Percentiles rank a stretch among this genome's conserved stretches.
phyloP scores from a whole-genome alignment of 495 filamentous ascomycete species.

The Aspergillus olivimuriae region DNA sequence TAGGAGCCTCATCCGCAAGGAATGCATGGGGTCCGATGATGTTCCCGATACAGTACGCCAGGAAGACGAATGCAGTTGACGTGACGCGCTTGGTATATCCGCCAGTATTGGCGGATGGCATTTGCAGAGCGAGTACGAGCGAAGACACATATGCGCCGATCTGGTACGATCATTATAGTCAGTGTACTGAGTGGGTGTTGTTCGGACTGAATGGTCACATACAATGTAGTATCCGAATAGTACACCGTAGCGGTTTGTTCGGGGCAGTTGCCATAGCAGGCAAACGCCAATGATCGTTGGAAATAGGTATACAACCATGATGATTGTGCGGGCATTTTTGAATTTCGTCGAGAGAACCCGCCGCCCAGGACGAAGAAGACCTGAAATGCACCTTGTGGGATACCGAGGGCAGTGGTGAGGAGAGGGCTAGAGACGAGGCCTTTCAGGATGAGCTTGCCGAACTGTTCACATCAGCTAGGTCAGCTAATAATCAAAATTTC shows the following conservation, averaged over 20 bases:
- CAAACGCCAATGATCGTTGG: slow-evolving; percentile 29
- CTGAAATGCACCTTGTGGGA: slow-evolving; percentile 35
- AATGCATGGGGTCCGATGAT: slow-evolving; percentile 33
- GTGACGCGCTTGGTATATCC: slow-evolving; percentile 40
- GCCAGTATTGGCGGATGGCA: slow-evolving; percentile 35
- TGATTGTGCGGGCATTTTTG: slow-evolving; percentile 25
- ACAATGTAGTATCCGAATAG: slow-evolving; percentile 36
- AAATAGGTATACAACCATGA: slow-evolving; percentile 31
- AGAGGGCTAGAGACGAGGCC: slow-evolving; percentile 25
- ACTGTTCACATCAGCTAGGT: too few relatives aligned
- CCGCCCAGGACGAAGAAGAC: slow-evolving; percentile 30
- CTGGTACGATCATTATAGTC: not conserved
- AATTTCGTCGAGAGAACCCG: slow-evolving; percentile 28
- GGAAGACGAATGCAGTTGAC: slow-evolving; percentile 31
- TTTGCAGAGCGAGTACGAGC: slow-evolving; percentile 32
- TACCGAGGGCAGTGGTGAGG: slow-evolving; percentile 26
- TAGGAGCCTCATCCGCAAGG: slow-evolving; percentile 24
- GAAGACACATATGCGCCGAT: slow-evolving; percentile 32
- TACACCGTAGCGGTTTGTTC: slow-evolving; percentile 25
- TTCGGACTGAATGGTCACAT: not conserved
- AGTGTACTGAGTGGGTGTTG: not conserved
- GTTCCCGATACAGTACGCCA: slow-evolving; percentile 33
- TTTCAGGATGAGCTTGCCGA: slow-evolving; percentile 36
- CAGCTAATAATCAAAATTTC: too few relatives aligned
- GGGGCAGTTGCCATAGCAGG: slow-evolving; percentile 31